phyloP scores from a whole-genome alignment of 805 yeast genomes.

The Kodamaea kaohsiungensis region DNA sequence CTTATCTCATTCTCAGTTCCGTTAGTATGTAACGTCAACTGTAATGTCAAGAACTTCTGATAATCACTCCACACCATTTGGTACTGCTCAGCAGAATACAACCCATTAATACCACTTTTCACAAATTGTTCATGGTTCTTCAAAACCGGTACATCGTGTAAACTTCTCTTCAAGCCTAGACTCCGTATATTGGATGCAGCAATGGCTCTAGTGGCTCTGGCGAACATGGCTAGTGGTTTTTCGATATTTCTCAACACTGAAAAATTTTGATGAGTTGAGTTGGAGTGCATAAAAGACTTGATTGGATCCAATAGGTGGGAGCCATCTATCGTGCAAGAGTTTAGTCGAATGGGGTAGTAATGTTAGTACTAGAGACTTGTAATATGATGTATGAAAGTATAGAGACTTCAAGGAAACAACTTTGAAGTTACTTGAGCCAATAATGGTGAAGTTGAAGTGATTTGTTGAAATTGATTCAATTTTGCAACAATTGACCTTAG shows the following conservation, averaged over 20 bases:
- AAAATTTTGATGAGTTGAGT: slow-evolving; percentile 1
- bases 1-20: slow-evolving; percentile 82
- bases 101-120: slow-evolving; percentile 58
- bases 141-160: slow-evolving; percentile 53
- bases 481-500: too few relatives aligned
- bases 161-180: neutral
- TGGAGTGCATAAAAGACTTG: neutral
- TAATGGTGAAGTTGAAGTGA: too few relatives aligned
- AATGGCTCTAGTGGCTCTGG: slow-evolving; percentile 6
- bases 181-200: neutral
- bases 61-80: slow-evolving; percentile 78
- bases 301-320: neutral
- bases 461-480: too few relatives aligned
- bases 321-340: neutral
- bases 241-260: slow-evolving; percentile 1
- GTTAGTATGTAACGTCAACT: slow-evolving; percentile 61
- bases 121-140: slow-evolving; percentile 39
- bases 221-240: slow-evolving; percentile 5
- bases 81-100: slow-evolving; percentile 67
- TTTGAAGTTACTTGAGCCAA: too few relatives aligned
- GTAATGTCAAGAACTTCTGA: slow-evolving; percentile 64
- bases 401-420: too few relatives aligned
- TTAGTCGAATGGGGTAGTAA: neutral
- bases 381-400: too few relatives aligned
- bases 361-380: neutral